These are phyloP conservation scores for Hypomyces perniciosus DNA, from an alignment of 2,329 filamentous ascomycete species.

Conservation along the genomic window DNA sequence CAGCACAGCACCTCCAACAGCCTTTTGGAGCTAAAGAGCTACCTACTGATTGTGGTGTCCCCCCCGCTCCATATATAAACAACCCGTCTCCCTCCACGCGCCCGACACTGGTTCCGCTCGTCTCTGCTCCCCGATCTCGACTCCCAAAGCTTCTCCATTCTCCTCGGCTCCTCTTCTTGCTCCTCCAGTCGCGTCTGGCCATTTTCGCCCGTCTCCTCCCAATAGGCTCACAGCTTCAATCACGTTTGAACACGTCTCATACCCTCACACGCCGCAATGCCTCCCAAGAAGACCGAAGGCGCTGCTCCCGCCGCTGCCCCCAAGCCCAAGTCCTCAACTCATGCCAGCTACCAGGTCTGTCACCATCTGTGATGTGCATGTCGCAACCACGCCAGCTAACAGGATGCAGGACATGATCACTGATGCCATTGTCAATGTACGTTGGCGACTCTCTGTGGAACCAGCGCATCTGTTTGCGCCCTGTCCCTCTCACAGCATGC, in stretches of 20 bases:
- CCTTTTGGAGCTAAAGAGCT: neutral
- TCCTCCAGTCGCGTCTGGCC: slow-evolving; percentile 20
- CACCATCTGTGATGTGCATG: slow-evolving; percentile 3
- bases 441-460: slow-evolving; percentile 27
- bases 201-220: slow-evolving; percentile 18
- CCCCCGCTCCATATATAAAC: slow-evolving; percentile 58
- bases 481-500: neutral
- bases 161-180: slow-evolving; percentile 14
- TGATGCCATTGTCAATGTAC: slow-evolving; percentile 56
- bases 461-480: slow-evolving; percentile 9
- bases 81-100: slow-evolving; percentile 46
- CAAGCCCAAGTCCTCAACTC: slow-evolving; percentile 46
- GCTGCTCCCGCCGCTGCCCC: slow-evolving; percentile 22
- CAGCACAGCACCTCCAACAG: neutral
- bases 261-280: slow-evolving; percentile 39
- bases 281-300: slow-evolving; percentile 52
- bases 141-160: slow-evolving; percentile 17
- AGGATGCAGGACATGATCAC: slow-evolving; percentile 55
- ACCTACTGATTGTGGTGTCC: slow-evolving; percentile 51
- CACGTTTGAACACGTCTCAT: slow-evolving; percentile 18
- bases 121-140: slow-evolving; percentile 33
- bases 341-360: slow-evolving; percentile 56
- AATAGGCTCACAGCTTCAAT: slow-evolving; percentile 12
- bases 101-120: slow-evolving; percentile 36
- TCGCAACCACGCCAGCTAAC: slow-evolving; percentile 3